These are phyloP conservation scores for Chrysoporthe deuterocubensis DNA, from an alignment of 2,329 filamentous ascomycete species.

Conservation along the genomic window DNA sequence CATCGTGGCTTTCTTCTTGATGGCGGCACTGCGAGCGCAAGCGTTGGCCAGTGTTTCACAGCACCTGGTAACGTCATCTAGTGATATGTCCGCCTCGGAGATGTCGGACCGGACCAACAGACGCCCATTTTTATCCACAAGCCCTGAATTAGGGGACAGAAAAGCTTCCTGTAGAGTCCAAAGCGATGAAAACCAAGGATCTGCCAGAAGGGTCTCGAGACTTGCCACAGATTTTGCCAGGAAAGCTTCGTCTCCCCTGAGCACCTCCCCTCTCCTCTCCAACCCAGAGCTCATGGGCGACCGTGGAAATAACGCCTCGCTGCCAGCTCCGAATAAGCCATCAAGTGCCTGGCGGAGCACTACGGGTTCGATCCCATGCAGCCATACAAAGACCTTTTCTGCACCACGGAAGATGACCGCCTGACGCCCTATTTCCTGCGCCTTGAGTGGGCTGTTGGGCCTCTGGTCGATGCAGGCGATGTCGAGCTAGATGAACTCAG, in stretches of 20 bases:
- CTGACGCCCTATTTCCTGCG: slow-evolving; percentile 14
- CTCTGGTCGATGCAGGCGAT: neutral
- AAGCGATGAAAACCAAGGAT: slow-evolving; percentile 12
- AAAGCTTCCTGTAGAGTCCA: slow-evolving; percentile 17
- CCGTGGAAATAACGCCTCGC: neutral
- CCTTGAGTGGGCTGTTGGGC: slow-evolving; percentile 1
- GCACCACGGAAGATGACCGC: slow-evolving; percentile 13
- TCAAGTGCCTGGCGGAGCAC: neutral
- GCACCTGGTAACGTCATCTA: neutral
- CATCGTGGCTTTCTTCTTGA: neutral
- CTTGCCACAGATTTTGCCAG: neutral
- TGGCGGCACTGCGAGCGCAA: neutral
- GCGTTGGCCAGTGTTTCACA: neutral
- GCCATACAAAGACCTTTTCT: slow-evolving; percentile 10
- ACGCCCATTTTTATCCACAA: neutral
- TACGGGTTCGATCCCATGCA: neutral
- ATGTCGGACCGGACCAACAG: neutral
- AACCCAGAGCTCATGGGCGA: slow-evolving; percentile 1
- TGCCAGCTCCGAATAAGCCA: neutral
- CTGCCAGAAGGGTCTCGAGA: slow-evolving; percentile 5
- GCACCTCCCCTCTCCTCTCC: neutral
- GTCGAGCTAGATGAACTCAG: neutral
- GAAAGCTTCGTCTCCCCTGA: slow-evolving; percentile 6
- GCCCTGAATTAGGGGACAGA: neutral
- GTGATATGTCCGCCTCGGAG: slow-evolving; percentile 3